Conservation (phyloP, 2,329 filamentous ascomycete species). For the Pseudovirgaria hyperparasitica region DNA sequence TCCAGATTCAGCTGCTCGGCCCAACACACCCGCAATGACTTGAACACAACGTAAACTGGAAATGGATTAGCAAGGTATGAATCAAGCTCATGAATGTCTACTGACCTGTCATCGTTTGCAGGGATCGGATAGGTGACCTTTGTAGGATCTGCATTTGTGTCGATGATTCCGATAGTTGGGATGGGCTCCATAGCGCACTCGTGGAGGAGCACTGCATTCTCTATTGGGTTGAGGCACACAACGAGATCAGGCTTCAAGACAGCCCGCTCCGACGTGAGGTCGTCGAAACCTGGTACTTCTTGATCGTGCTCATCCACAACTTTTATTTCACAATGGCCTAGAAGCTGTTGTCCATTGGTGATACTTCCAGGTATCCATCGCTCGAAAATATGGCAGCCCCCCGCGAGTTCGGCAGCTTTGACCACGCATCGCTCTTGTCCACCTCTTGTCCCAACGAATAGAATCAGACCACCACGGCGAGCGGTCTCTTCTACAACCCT, state of each 20-base stretch:
- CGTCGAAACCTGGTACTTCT: slow-evolving; percentile 49
- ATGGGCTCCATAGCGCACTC: slow-evolving; percentile 83
- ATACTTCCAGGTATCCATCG: slow-evolving; percentile 87
- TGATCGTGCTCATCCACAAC: slow-evolving; percentile 68
- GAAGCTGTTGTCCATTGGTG: slow-evolving; percentile 84
- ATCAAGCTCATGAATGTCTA: slow-evolving; percentile 21
- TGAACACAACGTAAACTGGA: slow-evolving; percentile 65
- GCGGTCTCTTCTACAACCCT: slow-evolving; percentile 82
- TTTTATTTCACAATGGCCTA: slow-evolving; percentile 55
- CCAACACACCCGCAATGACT: slow-evolving; percentile 74
- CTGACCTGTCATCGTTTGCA: slow-evolving; percentile 93
- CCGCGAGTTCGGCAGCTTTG: slow-evolving; percentile 62
- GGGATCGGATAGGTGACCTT: slow-evolving; percentile 96
- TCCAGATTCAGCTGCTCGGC: slow-evolving; percentile 69
- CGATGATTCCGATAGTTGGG: slow-evolving; percentile 87
- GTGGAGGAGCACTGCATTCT: slow-evolving; percentile 82
- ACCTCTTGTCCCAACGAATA: slow-evolving; percentile 79
- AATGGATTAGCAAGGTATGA: too few relatives aligned
- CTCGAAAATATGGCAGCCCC: slow-evolving; percentile 78
- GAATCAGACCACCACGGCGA: slow-evolving; percentile 66
- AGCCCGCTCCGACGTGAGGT: slow-evolving; percentile 48
- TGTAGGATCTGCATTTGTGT: slow-evolving; percentile 83
- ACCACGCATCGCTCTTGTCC: slow-evolving; percentile 75
- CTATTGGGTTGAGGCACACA: slow-evolving; percentile 79
- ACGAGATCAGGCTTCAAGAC: slow-evolving; percentile 80